These are phyloP conservation scores for Neurospora sp. DNA, from an alignment of 495 filamentous ascomycete species.

Conservation along the genomic window DNA sequence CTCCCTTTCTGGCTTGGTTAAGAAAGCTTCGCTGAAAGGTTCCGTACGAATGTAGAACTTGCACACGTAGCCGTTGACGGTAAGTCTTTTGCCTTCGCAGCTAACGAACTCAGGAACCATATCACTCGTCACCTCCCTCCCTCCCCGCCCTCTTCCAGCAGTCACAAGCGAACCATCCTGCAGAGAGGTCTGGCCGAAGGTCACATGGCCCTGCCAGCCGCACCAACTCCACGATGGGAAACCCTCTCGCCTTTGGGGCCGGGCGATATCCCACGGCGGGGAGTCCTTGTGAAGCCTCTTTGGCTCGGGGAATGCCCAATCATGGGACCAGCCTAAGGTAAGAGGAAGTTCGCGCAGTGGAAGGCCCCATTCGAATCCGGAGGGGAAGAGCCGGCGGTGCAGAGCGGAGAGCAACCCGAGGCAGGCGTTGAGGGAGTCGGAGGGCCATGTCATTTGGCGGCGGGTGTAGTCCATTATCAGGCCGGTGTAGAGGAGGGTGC, in stretches of 20 bases:
- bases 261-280: not conserved
- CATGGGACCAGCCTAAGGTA: constrained; percentile 9
- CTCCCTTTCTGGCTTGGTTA: not conserved
- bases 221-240: constrained; percentile 13
- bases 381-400: constrained; percentile 2
- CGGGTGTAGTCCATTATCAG: constrained; percentile 6
- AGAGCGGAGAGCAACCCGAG: constrained; percentile 4
- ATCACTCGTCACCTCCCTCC: not conserved
- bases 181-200: not conserved
- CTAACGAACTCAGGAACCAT: not conserved
- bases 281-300: not conserved
- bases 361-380: constrained; percentile 11
- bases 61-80: constrained; percentile 2
- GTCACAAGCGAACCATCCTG: not conserved
- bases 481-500: not conserved
- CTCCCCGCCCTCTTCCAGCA: not conserved
- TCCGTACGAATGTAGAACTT: constrained; percentile 7
- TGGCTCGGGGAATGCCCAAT: not conserved
- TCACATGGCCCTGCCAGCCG: constrained; percentile 7
- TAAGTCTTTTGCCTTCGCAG: not conserved
- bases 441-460: constrained; percentile 8
- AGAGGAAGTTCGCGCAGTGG: constrained; percentile 3
- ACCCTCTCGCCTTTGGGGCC: not conserved
- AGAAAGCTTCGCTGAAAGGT: constrained; percentile 6
- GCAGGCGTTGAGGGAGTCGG: constrained; percentile 12